Evolutionary conservation across 805 yeast genomes (phyloP), one percentile per base, ranked within the genome.

Genomic region (Candida patagonica): DNA sequence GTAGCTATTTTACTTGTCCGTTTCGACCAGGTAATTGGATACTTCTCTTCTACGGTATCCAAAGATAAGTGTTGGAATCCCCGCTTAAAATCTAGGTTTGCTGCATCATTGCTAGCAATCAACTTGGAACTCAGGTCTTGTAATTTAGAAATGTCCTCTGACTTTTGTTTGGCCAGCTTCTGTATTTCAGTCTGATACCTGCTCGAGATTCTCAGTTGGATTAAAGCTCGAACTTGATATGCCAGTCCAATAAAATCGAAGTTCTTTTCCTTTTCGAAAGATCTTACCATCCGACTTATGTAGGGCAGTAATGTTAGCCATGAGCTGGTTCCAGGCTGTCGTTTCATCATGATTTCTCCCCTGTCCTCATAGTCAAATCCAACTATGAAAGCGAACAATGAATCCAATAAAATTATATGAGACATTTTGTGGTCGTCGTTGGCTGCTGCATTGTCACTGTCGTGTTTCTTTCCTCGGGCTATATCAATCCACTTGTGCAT

Each of bases 311-410:
- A 47, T 5, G 62, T 51, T n/a, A 46, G 42, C 70, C 70, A 65
- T 13, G 59, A 53, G n/a, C 58, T 49, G 30, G 54, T 53, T 15
- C 51, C 52, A 8, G 54, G 57, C 6, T 47, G 42, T 8, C 48
- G 47, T 22, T 51, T 50, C 20, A 47, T 46, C 33, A 55, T 41
- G 20, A 44, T 41, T 24, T 60, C 60, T 26, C 57, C 57, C 8
- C 62, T 46, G 34, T 65, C 69, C 37, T 62, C 67, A 41, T 55
- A 62, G 43, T 61, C 64, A 42, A 63, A 61, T 2, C 59, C 64
- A 3, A 63, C 52, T 39, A 62, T 54, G 40, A 62, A 60, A 35
- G 63, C 56, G 31, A 68, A 45, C 13, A 68, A 40, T 6, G 70
- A 54, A 47, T 68, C 73, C 41, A 67, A 46, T 8, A 58, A 55